These are phyloP conservation scores for Torrubiella hemipterigena DNA, from an alignment of 2,329 filamentous ascomycete genomes.

Conservation along the genomic window DNA sequence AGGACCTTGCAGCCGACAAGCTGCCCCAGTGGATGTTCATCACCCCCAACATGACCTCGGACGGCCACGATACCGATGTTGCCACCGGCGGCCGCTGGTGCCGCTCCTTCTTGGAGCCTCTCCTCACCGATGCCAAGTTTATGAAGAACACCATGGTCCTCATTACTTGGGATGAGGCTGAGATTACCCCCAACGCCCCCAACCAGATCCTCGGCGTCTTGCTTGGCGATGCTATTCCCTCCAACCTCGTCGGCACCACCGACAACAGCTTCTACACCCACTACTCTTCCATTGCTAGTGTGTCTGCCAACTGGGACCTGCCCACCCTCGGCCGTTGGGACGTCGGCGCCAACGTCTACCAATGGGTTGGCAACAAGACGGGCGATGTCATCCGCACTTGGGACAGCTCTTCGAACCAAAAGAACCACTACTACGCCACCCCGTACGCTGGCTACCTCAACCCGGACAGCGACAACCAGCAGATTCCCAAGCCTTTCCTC, in stretches of 20 bases:
- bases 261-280: constrained; percentile 63
- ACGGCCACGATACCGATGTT: constrained; percentile 67
- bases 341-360: constrained; percentile 57
- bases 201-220: constrained; percentile 63
- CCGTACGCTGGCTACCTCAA: constrained; percentile 41
- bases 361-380: constrained; percentile 46
- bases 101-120: constrained; percentile 54
- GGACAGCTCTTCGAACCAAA: constrained; percentile 18
- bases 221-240: constrained; percentile 59
- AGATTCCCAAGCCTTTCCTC: constrained; percentile 29
- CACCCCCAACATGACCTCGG: constrained; percentile 63
- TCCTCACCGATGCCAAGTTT: constrained; percentile 58
- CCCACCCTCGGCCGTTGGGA: constrained; percentile 61
- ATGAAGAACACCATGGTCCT: constrained; percentile 66
- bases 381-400: constrained; percentile 36
- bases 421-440: constrained; percentile 35
- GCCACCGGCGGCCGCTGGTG: constrained; percentile 59
- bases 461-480: constrained; percentile 16
- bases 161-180: constrained; percentile 70
- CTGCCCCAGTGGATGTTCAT: constrained; percentile 65
- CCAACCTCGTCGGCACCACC: constrained; percentile 48
- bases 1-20: constrained; percentile 48
- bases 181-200: constrained; percentile 49
- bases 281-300: constrained; percentile 55
- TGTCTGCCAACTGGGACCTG: constrained; percentile 58